These are phyloP conservation scores for Dendrocalamus sinicus DNA, from an alignment of 176 grass and related monocot species.

Conservation along the genomic window DNA sequence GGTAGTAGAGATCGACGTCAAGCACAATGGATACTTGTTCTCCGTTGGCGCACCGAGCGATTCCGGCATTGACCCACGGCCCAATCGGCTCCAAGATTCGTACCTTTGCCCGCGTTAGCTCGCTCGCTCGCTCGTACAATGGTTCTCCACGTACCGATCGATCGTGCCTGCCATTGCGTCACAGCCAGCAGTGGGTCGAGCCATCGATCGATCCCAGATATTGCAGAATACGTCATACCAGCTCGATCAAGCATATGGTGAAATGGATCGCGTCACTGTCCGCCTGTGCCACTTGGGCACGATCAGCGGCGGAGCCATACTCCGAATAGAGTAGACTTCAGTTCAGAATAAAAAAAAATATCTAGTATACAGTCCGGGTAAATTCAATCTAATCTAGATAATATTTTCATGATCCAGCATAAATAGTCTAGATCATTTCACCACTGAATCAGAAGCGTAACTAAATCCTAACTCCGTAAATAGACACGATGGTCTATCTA, in stretches of 20 bases:
- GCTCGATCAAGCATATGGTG: background rate
- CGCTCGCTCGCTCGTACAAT: background rate
- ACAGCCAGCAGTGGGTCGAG: background rate
- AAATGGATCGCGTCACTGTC: background rate
- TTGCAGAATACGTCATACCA: background rate
- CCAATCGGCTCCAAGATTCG: conserved; percentile 29
- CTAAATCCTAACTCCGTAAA: too few species aligned
- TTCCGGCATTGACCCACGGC: conserved; percentile 33
- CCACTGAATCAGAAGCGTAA: rapidly evolving
- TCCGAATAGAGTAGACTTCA: rapidly evolving
- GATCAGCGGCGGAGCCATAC: too few species aligned
- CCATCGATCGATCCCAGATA: background rate
- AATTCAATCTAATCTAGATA: too few species aligned
- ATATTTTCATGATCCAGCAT: too few species aligned
- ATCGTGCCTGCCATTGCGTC: conserved; percentile 3
- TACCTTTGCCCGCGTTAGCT: background rate
- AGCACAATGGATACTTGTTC: background rate
- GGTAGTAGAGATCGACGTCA: conserved; percentile 35
- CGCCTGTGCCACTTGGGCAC: background rate
- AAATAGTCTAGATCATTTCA: too few species aligned
- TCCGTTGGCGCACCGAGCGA: conserved; percentile 30
- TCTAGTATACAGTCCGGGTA: too few species aligned
- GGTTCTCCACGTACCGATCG: background rate
- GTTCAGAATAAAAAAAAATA: too few species aligned
- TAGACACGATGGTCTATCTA: background rate